Conservation (phyloP, 169 alveolate genomes). For the Plasmodium fragile region DNA sequence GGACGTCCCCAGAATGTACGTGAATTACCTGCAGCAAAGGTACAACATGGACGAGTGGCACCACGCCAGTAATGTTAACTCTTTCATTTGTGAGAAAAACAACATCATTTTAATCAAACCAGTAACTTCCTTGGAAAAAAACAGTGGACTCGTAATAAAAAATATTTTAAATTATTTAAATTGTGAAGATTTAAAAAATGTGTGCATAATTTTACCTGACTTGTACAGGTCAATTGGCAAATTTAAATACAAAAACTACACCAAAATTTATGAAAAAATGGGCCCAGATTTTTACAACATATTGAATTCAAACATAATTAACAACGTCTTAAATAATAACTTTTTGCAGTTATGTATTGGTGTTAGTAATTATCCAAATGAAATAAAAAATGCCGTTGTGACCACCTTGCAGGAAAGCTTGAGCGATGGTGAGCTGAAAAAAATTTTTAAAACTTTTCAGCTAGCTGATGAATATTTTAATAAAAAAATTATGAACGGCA, state of each 20-base stretch:
- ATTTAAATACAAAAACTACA: conserved; percentile 54
- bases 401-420: conserved; percentile 19
- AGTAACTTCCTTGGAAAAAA: conserved; percentile 3
- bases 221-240: conserved; percentile 62
- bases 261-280: conserved; percentile 45
- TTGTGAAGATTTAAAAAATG: conserved; percentile 37
- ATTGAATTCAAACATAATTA: conserved; percentile 49
- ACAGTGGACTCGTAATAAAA: conserved; percentile 23
- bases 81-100: conserved; percentile 35
- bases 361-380: conserved; percentile 23
- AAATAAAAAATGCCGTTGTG: not conserved
- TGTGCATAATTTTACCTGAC: conserved; percentile 66
- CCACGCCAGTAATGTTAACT: conserved; percentile 48
- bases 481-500: conserved; percentile 41
- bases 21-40: conserved; percentile 24
- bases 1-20: conserved; percentile 40
- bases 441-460: conserved; percentile 33
- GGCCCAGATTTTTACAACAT: conserved; percentile 68
- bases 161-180: conserved; percentile 55
- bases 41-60: conserved; percentile 59
- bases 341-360: conserved; percentile 56
- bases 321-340: not conserved
- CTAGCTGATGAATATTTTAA: conserved; percentile 71
- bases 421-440: conserved; percentile 40
- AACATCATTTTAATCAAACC: conserved; percentile 49